A percentile compares a stretch with the other conserved stretches of the same genome.
These are phyloP conservation scores for Dimocarpus longan DNA, from an alignment of 345 rosid genomes.

Conservation along the genomic window DNA sequence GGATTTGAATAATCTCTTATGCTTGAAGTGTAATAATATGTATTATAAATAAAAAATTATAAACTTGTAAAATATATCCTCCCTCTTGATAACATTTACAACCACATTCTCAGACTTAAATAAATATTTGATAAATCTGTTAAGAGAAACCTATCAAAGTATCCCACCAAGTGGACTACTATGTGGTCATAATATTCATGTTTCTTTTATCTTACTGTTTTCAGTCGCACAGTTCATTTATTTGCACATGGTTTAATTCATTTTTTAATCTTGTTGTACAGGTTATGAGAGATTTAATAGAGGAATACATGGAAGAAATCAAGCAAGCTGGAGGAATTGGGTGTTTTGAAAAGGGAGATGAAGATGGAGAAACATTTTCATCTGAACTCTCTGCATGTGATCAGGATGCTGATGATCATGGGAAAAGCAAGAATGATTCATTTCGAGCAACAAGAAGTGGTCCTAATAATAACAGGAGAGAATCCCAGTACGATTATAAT, in stretches of 20 bases:
- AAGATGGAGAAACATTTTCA: constrained; percentile 35
- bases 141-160: background rate
- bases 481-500: constrained; percentile 30
- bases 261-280: constrained; percentile 23
- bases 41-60: background rate
- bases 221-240: background rate
- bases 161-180: background rate
- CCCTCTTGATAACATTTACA: background rate
- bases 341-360: constrained; percentile 61
- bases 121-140: background rate
- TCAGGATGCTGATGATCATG: constrained; percentile 22
- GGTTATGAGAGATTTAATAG: constrained; percentile 88
- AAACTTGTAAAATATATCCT: background rate
- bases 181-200: background rate
- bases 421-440: constrained; percentile 23
- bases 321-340: constrained; percentile 92
- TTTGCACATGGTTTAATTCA: constrained; percentile 4
- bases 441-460: constrained; percentile 27
- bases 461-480: constrained; percentile 31
- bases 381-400: constrained; percentile 30
- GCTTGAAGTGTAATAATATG: background rate
- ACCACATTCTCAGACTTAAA: background rate
- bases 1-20: background rate
- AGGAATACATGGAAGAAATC: constrained; percentile 79
- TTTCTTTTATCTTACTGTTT: background rate